Evolutionary conservation across 192 early-diverging fungal genomes (phyloP).

Genomic region (Podochytrium sp.): DNA sequence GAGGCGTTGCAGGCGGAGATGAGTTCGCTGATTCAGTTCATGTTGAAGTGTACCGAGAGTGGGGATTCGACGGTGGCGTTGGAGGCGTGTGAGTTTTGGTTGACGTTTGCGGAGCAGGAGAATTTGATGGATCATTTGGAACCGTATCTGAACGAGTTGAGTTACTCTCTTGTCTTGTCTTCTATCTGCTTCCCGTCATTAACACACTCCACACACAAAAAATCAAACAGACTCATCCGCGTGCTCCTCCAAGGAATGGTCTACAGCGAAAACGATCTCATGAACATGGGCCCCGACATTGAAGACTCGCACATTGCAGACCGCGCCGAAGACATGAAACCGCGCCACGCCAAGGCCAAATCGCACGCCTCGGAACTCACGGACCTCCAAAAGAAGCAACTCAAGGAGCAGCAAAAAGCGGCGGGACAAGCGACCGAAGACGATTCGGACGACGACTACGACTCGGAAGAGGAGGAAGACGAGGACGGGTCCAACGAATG

Average conservation of each 20-base stretch:
- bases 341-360: constrained; percentile 86
- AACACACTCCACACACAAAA: too few relatives aligned
- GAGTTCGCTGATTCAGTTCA: constrained; percentile 89
- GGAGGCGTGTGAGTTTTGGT: constrained; percentile 99
- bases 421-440: constrained; percentile 39
- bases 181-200: not conserved
- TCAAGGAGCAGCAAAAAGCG: constrained; percentile 41
- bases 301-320: constrained; percentile 85
- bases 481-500: constrained; percentile 92
- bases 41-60: constrained; percentile 88
- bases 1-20: constrained; percentile 88
- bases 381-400: constrained; percentile 39
- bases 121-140: constrained; percentile 65
- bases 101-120: constrained; percentile 94
- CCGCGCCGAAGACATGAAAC: constrained; percentile 90
- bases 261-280: constrained; percentile 92
- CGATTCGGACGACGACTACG: constrained; percentile 76
- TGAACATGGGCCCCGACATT: constrained; percentile 70
- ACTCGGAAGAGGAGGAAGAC: constrained; percentile 82
- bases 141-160: constrained; percentile 41
- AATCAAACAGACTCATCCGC: constrained; percentile 75
- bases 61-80: constrained; percentile 86
- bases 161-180: not conserved
- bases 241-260: constrained; percentile 95
- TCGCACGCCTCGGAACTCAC: constrained; percentile 68